Evolutionary conservation across 441 rosid genomes (phyloP).

Genomic region (Pelargonium australe): DNA sequence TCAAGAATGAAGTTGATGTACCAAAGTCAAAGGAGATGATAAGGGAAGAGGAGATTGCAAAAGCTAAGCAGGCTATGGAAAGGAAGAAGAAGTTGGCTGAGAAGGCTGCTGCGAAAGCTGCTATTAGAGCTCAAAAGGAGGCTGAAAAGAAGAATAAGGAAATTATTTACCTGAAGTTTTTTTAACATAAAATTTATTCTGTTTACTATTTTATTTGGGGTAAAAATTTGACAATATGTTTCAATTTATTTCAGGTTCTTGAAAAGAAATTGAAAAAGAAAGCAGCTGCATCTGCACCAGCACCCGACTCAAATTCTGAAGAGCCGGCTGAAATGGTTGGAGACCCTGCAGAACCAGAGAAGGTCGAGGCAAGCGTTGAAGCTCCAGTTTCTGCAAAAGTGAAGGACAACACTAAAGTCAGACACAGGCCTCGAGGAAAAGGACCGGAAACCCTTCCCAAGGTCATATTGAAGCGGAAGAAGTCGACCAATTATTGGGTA

Average conservation of each 20-base stretch:
- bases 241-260: conserved; percentile 49
- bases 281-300: conserved; percentile 28
- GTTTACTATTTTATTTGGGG: background rate
- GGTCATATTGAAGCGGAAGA: conserved; percentile 63
- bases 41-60: conserved; percentile 77
- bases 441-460: conserved; percentile 51
- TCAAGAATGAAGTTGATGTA: conserved; percentile 41
- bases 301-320: conserved; percentile 20
- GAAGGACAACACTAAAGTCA: conserved; percentile 36
- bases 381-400: conserved; percentile 33
- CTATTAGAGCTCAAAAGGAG: conserved; percentile 76
- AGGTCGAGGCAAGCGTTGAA: conserved; percentile 35
- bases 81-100: conserved; percentile 92
- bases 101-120: conserved; percentile 80
- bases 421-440: conserved; percentile 41
- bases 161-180: conserved; percentile 15
- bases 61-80: conserved; percentile 76
- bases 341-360: conserved; percentile 45
- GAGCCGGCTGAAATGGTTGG: conserved; percentile 34
- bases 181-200: background rate
- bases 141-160: conserved; percentile 88
- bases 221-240: conserved; percentile 1
- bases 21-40: conserved; percentile 72
- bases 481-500: conserved; percentile 58
- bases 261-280: conserved; percentile 86